Evolutionary conservation across 495 filamentous ascomycete genomes (phyloP).

Genomic region (Penicillium nucicola): DNA sequence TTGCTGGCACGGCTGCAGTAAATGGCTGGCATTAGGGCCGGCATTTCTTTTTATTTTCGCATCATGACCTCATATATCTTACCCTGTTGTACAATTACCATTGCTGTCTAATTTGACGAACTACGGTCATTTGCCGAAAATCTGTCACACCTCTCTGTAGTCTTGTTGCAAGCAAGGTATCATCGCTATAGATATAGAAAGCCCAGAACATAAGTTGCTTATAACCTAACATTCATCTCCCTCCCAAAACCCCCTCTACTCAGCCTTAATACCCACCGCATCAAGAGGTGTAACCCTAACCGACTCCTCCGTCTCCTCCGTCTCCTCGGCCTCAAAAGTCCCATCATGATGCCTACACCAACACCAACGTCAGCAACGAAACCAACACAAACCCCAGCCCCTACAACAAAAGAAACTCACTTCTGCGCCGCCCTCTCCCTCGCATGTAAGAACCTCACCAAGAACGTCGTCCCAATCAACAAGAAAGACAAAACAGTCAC

Average conservation of each 20-base stretch:
- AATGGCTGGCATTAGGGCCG: slow-evolving; percentile 45
- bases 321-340: neutral
- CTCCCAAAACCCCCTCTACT: neutral
- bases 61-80: slow-evolving; percentile 15
- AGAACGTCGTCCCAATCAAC: slow-evolving; percentile 28
- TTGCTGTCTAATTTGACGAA: slow-evolving; percentile 15
- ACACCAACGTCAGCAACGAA: no score
- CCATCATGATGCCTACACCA: no score
- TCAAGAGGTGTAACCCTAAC: neutral
- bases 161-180: no score
- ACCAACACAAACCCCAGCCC: no score
- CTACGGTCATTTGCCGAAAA: neutral
- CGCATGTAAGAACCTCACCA: slow-evolving; percentile 33
- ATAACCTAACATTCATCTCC: no score
- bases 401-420: no score
- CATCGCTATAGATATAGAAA: neutral
- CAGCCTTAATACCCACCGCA: neutral
- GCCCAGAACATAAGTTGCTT: neutral
- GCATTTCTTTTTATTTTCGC: slow-evolving; percentile 1
- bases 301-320: neutral
- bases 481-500: slow-evolving; percentile 29
- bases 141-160: no score
- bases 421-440: slow-evolving; percentile 30
- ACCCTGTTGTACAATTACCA: slow-evolving; percentile 22
- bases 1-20: slow-evolving; percentile 33